Evolutionary conservation across 257 asterid species (phyloP).

Genomic region (Petrea volubilis): DNA sequence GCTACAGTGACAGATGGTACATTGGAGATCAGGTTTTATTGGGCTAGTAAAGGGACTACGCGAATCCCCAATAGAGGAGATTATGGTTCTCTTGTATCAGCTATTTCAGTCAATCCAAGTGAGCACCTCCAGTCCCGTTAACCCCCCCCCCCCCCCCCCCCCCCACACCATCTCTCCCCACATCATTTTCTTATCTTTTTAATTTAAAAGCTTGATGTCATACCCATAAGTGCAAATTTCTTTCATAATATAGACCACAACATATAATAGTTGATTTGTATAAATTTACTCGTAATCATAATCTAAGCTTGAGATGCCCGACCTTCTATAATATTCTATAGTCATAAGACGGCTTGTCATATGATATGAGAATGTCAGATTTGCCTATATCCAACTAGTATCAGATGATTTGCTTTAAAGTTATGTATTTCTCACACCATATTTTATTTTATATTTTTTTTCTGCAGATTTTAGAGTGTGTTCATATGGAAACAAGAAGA

Average conservation of each 20-base stretch:
- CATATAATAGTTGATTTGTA: no score
- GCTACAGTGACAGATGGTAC: constrained; percentile 56
- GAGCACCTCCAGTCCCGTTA: constrained; percentile 26
- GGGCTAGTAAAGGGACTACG: constrained; percentile 85
- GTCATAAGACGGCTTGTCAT: no score
- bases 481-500: constrained; percentile 54
- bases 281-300: no score
- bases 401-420: constrained; percentile 3
- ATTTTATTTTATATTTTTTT: neutral
- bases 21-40: constrained; percentile 77
- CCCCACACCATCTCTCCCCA: neutral
- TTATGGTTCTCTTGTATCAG: constrained; percentile 86
- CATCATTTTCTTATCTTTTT: neutral
- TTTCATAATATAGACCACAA: neutral
- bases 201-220: neutral
- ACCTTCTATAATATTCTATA: no score
- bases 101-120: constrained; percentile 79
- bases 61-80: constrained; percentile 75
- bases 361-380: neutral
- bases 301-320: no score
- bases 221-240: neutral
- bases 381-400: neutral
- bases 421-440: neutral
- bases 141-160: no score
- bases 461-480: constrained; percentile 71